Conservation (phyloP, 495 filamentous ascomycete genomes). For the Penicillium malachiteum region DNA sequence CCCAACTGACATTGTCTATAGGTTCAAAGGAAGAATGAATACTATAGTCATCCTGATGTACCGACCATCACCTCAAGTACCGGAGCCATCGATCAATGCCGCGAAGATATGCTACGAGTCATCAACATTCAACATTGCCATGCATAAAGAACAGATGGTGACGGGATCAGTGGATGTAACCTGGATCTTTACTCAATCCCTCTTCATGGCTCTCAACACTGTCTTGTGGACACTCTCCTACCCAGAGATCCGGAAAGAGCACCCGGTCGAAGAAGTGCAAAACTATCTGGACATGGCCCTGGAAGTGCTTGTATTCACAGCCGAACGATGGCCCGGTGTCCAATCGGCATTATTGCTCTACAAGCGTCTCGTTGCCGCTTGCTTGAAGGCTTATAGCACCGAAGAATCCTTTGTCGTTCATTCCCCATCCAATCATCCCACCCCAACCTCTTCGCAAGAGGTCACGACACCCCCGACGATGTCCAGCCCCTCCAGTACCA, state of each 20-base stretch:
- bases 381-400: slow-evolving; percentile 77
- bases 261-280: slow-evolving; percentile 70
- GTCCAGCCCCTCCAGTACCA: slow-evolving; percentile 46
- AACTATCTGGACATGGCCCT: slow-evolving; percentile 66
- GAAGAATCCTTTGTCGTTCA: slow-evolving; percentile 64
- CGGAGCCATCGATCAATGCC: slow-evolving; percentile 71
- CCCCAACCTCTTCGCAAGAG: slow-evolving; percentile 45
- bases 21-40: slow-evolving; percentile 76
- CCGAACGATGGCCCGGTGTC: slow-evolving; percentile 86
- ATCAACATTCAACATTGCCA: slow-evolving; percentile 71
- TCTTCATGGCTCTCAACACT: slow-evolving; percentile 85
- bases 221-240: slow-evolving; percentile 88
- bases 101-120: slow-evolving; percentile 81
- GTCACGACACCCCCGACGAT: slow-evolving; percentile 51
- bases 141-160: slow-evolving; percentile 73
- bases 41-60: slow-evolving; percentile 82
- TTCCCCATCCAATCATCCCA: slow-evolving; percentile 55
- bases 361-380: slow-evolving; percentile 72
- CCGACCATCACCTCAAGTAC: slow-evolving; percentile 85
- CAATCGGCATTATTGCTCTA: slow-evolving; percentile 80
- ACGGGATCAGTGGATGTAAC: slow-evolving; percentile 76
- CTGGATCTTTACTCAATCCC: slow-evolving; percentile 83
- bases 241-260: slow-evolving; percentile 68
- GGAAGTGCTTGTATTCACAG: slow-evolving; percentile 69
- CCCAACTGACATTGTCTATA: slow-evolving; percentile 24